Base-by-base conservation (phyloP, 768 basidiomycete species). In the Ramaria rubella region DNA sequence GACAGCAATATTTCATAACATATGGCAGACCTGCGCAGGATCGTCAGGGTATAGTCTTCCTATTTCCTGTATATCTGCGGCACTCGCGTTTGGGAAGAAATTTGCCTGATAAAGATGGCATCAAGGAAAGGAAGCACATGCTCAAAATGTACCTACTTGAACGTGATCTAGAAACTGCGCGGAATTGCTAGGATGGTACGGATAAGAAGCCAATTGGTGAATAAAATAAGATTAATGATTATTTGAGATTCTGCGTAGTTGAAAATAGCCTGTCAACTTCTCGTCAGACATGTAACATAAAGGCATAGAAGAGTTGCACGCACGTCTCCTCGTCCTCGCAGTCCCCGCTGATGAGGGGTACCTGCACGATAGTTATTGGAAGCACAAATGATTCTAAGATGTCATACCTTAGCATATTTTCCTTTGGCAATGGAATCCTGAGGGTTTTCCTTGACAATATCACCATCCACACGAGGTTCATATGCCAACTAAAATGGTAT, bases 381-480 rank as follows among this genome's bases (percentile, higher is more conserved):
- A 15, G 17, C 24, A 19, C 15, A 17, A 31, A 15, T 19, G 34
- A n/a, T n/a, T 52, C 31, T 17, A 34, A 30, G n/a, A 21, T 53
- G 79, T 79, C 3, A n/a, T 4, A 82, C 67, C 14, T 74, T 72
- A 0, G 80, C 78, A 7, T 81, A 68, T 38, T 67, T 71, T 0
- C 77, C 77, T 26, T 75, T 57, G 46, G 69, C 63, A 5, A 81
- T 70, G 6, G 80, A 69, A 14, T 69, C 62, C 59, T 73, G 71
- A 7, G 78, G 77, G 36, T 73, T 59, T 29, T 75, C 76, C 1
- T 70, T 70, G n/a, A 83, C 51, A 61, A 82, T 77, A 1, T 70
- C 62, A 1, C 79, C 81, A 58, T 83, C 81, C 4, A 72, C 67
- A 2, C 77, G 71, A 24, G 80, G 80, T 2, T 74, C 61, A 76